Conservation (phyloP, 2,329 filamentous ascomycete genomes). For the Pyrenophora teres region DNA sequence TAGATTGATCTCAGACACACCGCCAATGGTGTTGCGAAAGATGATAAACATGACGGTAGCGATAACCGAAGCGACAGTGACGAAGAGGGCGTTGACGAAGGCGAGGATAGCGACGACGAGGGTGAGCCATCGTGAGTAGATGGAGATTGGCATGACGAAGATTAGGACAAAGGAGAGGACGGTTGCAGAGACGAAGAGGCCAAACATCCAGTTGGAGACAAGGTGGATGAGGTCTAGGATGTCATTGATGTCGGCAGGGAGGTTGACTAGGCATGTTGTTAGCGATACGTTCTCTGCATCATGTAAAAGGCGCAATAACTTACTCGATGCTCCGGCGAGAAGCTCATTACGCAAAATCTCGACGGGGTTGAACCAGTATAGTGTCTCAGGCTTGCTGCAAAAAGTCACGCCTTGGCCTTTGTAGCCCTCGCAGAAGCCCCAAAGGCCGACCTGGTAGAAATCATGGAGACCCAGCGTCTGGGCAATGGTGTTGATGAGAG, state of each 20-base stretch:
- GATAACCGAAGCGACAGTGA: conserved; percentile 71
- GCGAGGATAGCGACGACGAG: conserved; percentile 71
- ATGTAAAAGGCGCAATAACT: conserved; percentile 28
- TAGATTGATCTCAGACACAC: conserved; percentile 76
- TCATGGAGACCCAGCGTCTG: conserved; percentile 86
- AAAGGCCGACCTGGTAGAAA: conserved; percentile 91
- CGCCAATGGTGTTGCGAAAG: conserved; percentile 75
- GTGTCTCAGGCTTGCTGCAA: conserved; percentile 70
- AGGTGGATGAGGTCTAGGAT: conserved; percentile 75
- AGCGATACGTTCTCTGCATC: not conserved
- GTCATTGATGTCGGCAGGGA: conserved; percentile 73
- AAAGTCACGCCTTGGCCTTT: conserved; percentile 72
- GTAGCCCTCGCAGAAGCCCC: conserved; percentile 92
- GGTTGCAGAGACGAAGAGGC: conserved; percentile 75
- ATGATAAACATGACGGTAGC: conserved; percentile 84
- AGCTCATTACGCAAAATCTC: conserved; percentile 79
- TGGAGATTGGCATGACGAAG: conserved; percentile 62
- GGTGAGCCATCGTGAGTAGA: conserved; percentile 61
- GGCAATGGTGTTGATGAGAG: conserved; percentile 84
- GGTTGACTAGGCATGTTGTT: conserved; percentile 61
- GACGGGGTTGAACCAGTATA: conserved; percentile 94
- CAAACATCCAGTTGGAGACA: conserved; percentile 86
- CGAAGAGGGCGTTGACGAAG: conserved; percentile 68
- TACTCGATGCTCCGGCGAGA: conserved; percentile 77
- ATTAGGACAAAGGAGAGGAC: conserved; percentile 75